Percentiles rank a stretch among this genome's conserved stretches.
These are phyloP conservation scores for Pyrenula aspistea DNA, from an alignment of 495 filamentous ascomycete genomes.

Conservation along the genomic window DNA sequence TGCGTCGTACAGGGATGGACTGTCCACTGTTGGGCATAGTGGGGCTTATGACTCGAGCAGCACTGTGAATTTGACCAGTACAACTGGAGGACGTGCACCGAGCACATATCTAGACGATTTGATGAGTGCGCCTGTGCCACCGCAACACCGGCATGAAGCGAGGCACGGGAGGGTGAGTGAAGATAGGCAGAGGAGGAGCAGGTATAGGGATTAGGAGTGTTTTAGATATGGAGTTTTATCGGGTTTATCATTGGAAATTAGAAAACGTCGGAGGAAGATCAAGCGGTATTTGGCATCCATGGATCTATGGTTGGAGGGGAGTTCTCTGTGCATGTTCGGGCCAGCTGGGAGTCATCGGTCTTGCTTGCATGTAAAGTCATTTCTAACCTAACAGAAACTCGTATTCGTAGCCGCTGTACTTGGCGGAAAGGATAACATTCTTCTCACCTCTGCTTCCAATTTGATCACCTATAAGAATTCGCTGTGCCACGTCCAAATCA, in stretches of 20 bases:
- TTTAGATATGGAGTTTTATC: too few relatives aligned
- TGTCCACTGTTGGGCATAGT: slow-evolving; percentile 18
- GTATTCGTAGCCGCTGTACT: too few relatives aligned
- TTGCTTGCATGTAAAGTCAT: too few relatives aligned
- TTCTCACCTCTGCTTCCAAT: too few relatives aligned
- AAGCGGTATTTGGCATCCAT: too few relatives aligned
- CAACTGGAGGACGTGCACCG: slow-evolving; percentile 64
- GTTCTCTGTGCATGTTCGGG: neutral
- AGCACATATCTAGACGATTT: slow-evolving; percentile 91
- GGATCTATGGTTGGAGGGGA: neutral
- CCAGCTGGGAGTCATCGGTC: neutral
- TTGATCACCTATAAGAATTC: too few relatives aligned
- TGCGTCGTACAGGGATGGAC: slow-evolving; percentile 16
- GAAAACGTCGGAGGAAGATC: too few relatives aligned
- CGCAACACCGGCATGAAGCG: slow-evolving; percentile 4
- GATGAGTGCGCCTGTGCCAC: slow-evolving; percentile 53
- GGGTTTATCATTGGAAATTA: too few relatives aligned
- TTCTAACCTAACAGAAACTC: too few relatives aligned
- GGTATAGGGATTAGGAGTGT: neutral
- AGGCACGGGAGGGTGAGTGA: neutral
- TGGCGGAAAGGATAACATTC: too few relatives aligned
- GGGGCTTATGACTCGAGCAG: slow-evolving; percentile 47
- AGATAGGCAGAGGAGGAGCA: neutral
- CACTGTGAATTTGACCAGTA: slow-evolving; percentile 53
- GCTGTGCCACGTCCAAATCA: too few relatives aligned